Base-by-base conservation (phyloP, 371 early-diverging fungal genomes). In the Mucor irregularis region DNA sequence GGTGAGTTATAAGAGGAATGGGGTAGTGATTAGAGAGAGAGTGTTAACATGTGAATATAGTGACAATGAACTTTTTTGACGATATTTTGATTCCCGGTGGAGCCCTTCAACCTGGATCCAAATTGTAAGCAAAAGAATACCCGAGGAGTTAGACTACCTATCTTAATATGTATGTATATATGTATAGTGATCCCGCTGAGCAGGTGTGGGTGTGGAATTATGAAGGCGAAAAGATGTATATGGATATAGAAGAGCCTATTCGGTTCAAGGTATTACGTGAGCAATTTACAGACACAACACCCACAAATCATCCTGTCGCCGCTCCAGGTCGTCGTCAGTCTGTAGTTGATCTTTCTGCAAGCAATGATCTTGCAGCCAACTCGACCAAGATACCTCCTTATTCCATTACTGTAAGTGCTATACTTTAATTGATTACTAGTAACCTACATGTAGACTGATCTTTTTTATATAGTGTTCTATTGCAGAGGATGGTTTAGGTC, bases 181-280 rank as follows among this genome's bases (percentile, higher is more conserved):
- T 7, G 0, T 8, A 11, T 59, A 84, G 78, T 71, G 87, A 90
- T 64, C 72, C 80, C 25, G 79, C 76, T 4, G 89, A 92, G 56
- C 86, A 86, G 52, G 84, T 88, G n/a, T 96, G 94, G 95, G 85
- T 91, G 5, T 96, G 93, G 92, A 79, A 82, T 53, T 91, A 84
- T 58, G 90, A 92, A 21, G 95, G 87, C 21, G 83, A 87, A 38
- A 90, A 91, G 44, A 69, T 95, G 76, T 91, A 66, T 50, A 85
- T 95, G 85, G 94, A 94, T 66, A 63, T 87, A 43, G 91, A 87
- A 29, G 92, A 93, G 52, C 71, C 74, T 1, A 87, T 96, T 31
- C 80, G 92, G 38, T 87, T 95, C 63, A 73, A 88, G 24, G 90
- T 95, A 13, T 78, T 90, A 31, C 81, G 76, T 5, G 90, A 90